Evolutionary conservation across 2,329 filamentous ascomycete species (phyloP), one percentile per base, ranked within the genome.

Genomic region (Scedosporium dehoogii): DNA sequence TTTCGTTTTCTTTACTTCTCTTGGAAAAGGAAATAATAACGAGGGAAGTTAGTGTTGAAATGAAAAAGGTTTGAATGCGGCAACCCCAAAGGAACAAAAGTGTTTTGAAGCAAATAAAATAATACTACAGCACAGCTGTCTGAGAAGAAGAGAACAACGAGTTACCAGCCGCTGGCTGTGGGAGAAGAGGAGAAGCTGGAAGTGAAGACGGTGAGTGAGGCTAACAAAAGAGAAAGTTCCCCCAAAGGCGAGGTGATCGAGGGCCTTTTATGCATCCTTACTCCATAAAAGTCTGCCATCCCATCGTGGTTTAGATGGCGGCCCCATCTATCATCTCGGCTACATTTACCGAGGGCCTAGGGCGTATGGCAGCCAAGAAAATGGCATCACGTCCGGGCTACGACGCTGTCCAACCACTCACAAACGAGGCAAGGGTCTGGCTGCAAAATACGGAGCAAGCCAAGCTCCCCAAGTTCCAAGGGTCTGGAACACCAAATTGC

Each of bases 91-190:
- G 25, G 42, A 60, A 60, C 14, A 48, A 48, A 38, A 10, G 33
- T 16, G 5, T 27, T 16, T 33, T 23, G 23, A 16, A 18, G 27
- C 12, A 9, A 44, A 18, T n/a, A 51, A 16, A 44, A 25, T 42
- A 29, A 46, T 9, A 44, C 14, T 23, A 62, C 60, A 62, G 48
- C 33, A 25, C 60, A 62, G 60, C 60, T 62, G 60, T 58, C 10
- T 56, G 18, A 57, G 48, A 46, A 44, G 41, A 42, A 38, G 44
- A 23, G 21, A 57, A 23, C 23, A 57, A 51, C 29, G 48, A 55
- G 46, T 14, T 60, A n/a, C 14, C 14, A 59, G 38, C 41, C 21
- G 38, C 51, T 23, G 51, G 51, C 51, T 55, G 51, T 29, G 51
- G 12, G 21, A 55, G 23, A 27, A 55, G 21, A 23, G 14, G 12